These are phyloP conservation scores for Globisporangium perplexum DNA, from an alignment of 352 stramenopile species.

Conservation along the genomic window DNA sequence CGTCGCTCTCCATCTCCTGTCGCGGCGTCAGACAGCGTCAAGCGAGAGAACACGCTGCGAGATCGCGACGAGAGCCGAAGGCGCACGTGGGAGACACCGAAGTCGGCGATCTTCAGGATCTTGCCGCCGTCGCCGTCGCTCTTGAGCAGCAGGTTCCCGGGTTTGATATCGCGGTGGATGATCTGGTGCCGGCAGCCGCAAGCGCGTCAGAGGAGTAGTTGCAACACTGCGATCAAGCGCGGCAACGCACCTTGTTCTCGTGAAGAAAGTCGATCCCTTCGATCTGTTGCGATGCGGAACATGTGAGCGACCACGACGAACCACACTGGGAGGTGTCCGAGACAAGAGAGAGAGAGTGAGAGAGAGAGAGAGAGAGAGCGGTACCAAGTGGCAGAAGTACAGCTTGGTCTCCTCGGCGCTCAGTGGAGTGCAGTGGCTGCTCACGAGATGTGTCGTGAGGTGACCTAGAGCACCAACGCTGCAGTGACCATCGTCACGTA, in stretches of 20 bases:
- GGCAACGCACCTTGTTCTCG: conserved; percentile 55
- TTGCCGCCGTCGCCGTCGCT: conserved; percentile 41
- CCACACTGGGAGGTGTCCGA: background rate
- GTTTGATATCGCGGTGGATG: conserved; percentile 82
- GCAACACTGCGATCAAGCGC: background rate
- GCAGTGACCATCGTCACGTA: conserved; percentile 15
- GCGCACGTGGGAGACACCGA: conserved; percentile 71
- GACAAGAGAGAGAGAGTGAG: too few species aligned
- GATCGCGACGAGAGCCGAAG: too few species aligned
- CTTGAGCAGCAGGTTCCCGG: conserved; percentile 71
- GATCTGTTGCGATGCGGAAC: conserved; percentile 35
- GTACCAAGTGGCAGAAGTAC: conserved; percentile 77
- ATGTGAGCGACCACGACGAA: conserved; percentile 7
- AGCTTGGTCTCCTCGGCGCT: conserved; percentile 49
- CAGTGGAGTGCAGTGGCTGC: conserved; percentile 62
- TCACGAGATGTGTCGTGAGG: background rate
- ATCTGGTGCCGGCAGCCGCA: conserved; percentile 23
- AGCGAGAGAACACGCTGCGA: background rate
- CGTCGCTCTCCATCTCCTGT: conserved; percentile 69
- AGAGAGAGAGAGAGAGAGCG: too few species aligned
- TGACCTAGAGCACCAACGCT: background rate
- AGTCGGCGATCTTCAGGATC: conserved; percentile 79
- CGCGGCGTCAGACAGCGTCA: background rate
- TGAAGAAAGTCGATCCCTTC: conserved; percentile 80
- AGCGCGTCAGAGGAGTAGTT: background rate